Conservation (phyloP, 139 green algal species). For the Mesotaenium endlicherianum region DNA sequence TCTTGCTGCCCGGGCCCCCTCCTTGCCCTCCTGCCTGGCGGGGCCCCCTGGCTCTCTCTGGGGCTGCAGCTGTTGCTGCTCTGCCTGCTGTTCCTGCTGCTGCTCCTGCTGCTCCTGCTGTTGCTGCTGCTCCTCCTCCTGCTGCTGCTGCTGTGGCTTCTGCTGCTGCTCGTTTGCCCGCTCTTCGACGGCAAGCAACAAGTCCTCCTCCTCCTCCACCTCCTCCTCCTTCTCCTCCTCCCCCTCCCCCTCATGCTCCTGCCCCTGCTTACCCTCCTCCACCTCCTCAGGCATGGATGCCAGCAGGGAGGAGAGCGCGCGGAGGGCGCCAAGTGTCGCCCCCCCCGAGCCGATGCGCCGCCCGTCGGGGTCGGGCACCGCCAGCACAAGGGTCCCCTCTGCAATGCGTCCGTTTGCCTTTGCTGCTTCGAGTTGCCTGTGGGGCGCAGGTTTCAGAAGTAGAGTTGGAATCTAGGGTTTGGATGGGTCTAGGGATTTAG, state of each 20-base stretch:
- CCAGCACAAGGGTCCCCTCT: conserved; percentile 16
- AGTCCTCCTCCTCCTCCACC: neutral
- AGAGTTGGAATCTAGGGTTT: neutral
- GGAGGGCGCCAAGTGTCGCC: conserved; percentile 43
- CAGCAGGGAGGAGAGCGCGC: neutral
- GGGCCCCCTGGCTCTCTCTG: too few species aligned
- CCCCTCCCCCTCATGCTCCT: neutral
- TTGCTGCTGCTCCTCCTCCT: too few species aligned
- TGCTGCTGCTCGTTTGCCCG: too few species aligned
- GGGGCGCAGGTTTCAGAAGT: neutral
- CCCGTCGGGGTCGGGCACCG: conserved; percentile 46
- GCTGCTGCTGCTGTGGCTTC: too few species aligned
- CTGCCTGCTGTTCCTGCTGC: too few species aligned
- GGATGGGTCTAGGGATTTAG: neutral
- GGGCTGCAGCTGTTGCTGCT: too few species aligned
- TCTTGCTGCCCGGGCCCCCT: too few species aligned
- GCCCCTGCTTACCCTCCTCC: neutral
- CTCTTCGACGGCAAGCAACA: too few species aligned
- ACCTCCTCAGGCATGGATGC: neutral
- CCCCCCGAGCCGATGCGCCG: conserved; percentile 43
- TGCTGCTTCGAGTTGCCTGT: conserved; percentile 33
- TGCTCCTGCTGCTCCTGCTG: too few species aligned
- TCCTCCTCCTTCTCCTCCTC: neutral
- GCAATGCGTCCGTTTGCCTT: conserved; percentile 30
- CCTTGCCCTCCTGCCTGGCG: too few species aligned